Conservation (phyloP, 352 stramenopile genomes). For the Globisporangium canariense region DNA sequence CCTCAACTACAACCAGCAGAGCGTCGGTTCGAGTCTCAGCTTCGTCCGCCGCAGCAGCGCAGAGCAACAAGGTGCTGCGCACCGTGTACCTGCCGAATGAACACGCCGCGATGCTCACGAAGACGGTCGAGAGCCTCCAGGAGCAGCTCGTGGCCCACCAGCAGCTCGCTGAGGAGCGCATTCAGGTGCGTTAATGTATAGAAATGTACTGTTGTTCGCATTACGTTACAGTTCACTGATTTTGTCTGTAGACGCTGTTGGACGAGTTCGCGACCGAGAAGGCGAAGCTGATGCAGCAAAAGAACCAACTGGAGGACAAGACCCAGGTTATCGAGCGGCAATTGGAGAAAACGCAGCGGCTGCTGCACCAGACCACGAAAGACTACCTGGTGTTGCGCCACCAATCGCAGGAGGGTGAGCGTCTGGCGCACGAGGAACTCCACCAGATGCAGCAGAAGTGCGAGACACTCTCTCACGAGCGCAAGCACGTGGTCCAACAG, state of each 20-base stretch:
- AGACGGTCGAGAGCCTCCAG: constrained; percentile 54
- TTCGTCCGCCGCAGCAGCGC: background rate
- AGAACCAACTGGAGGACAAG: constrained; percentile 34
- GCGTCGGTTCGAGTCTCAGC: constrained; percentile 18
- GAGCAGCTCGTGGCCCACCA: constrained; percentile 57
- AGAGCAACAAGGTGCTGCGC: constrained; percentile 47
- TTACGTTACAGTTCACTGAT: no score
- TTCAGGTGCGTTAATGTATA: constrained; percentile 37
- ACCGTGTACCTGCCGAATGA: constrained; percentile 82
- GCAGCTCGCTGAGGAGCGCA: constrained; percentile 47
- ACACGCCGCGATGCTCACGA: constrained; percentile 43
- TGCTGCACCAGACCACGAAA: constrained; percentile 69
- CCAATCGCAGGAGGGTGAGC: constrained; percentile 58
- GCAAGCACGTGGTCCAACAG: constrained; percentile 34
- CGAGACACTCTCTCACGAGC: constrained; percentile 36
- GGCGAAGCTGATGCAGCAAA: constrained; percentile 38
- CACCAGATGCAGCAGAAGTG: constrained; percentile 37
- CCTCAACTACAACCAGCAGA: constrained; percentile 17
- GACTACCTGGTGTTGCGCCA: constrained; percentile 77
- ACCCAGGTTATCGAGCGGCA: constrained; percentile 39
- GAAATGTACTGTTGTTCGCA: no score
- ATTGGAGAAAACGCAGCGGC: constrained; percentile 46
- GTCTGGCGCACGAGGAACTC: constrained; percentile 57
- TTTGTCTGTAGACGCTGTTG: constrained; percentile 31
- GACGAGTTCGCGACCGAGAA: constrained; percentile 60